These are phyloP conservation scores for Venturia carpophila DNA, from an alignment of 2,329 filamentous ascomycete genomes.

Conservation along the genomic window DNA sequence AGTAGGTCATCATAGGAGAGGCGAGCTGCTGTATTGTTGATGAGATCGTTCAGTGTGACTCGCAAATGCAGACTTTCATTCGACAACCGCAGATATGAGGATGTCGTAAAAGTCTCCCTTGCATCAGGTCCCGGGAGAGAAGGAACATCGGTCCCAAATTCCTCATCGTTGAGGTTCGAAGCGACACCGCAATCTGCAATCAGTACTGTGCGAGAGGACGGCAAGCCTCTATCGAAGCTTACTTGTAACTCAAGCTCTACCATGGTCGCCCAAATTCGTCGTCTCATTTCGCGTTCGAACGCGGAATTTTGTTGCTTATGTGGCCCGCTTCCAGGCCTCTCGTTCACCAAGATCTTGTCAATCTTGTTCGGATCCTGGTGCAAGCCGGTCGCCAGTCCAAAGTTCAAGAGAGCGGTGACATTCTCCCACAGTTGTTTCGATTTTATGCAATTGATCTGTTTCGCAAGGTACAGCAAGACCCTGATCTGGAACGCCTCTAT, in stretches of 20 bases:
- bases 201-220: constrained; percentile 27
- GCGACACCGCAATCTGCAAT: constrained; percentile 47
- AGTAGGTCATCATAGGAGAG: constrained; percentile 16
- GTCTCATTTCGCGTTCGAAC: constrained; percentile 47
- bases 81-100: constrained; percentile 14
- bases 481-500: constrained; percentile 44
- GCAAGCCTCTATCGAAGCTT: constrained; percentile 48
- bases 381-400: constrained; percentile 47
- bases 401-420: constrained; percentile 43
- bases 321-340: constrained; percentile 15
- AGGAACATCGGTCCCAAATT: neutral
- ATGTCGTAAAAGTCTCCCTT: neutral
- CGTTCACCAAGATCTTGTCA: constrained; percentile 30
- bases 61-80: constrained; percentile 12
- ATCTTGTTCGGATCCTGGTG: constrained; percentile 41
- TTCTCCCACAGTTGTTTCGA: constrained; percentile 48
- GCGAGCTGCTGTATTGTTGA: constrained; percentile 13
- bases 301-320: constrained; percentile 23
- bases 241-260: constrained; percentile 50
- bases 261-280: constrained; percentile 50
- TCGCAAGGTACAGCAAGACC: constrained; percentile 44
- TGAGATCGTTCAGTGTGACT: constrained; percentile 9
- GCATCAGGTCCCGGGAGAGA: constrained; percentile 1
- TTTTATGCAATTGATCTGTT: constrained; percentile 44
- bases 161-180: constrained; percentile 45